These are phyloP conservation scores for Misopates orontium DNA, from an alignment of 257 asterid species.

Conservation along the genomic window DNA sequence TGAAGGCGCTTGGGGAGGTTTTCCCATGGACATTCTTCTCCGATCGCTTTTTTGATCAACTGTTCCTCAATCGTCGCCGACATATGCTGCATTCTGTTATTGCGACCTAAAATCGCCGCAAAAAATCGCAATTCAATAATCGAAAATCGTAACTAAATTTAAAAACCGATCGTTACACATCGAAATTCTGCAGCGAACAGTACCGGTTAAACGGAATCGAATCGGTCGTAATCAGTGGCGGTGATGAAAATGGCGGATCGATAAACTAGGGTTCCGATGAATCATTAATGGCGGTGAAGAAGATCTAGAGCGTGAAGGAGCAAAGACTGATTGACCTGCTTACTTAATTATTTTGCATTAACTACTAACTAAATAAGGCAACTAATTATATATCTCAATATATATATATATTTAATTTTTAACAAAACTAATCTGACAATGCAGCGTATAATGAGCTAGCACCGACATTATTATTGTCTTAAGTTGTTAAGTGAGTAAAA, in stretches of 20 bases:
- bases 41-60: slow-evolving; percentile 71
- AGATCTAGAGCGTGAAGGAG: slow-evolving; percentile 19
- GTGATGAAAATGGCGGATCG: slow-evolving; percentile 32
- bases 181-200: background rate
- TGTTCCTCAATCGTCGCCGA: slow-evolving; percentile 90
- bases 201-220: slow-evolving; percentile 19
- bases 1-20: slow-evolving; percentile 94
- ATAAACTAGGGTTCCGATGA: slow-evolving; percentile 26
- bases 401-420: too few species aligned
- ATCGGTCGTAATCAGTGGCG: slow-evolving; percentile 26
- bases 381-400: too few species aligned
- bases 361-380: too few species aligned
- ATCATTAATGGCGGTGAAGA: slow-evolving; percentile 1
- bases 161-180: background rate
- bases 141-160: background rate
- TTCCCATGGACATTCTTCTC: slow-evolving; percentile 86
- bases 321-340: background rate
- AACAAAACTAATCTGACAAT: too few species aligned
- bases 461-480: too few species aligned
- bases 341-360: too few species aligned
- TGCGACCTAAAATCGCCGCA: slow-evolving; percentile 27
- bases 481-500: too few species aligned
- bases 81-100: slow-evolving; percentile 63
- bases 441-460: too few species aligned
- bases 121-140: slow-evolving; percentile 9